Evolutionary conservation across 2,329 filamentous ascomycete genomes (phyloP), one percentile per base, ranked within the genome.

Genomic region (Massarina eburnea): DNA sequence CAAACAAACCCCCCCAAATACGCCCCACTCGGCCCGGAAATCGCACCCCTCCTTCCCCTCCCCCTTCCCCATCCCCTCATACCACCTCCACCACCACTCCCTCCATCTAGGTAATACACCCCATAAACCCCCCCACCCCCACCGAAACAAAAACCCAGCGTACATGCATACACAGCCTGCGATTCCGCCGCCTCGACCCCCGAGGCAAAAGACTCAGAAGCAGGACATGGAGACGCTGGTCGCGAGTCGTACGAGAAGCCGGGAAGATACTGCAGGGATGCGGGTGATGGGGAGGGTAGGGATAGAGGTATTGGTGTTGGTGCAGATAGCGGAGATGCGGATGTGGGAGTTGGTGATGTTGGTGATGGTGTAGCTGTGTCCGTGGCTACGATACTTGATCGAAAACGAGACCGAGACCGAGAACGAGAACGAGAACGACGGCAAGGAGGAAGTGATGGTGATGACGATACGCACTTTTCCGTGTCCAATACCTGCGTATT

Each of bases 11-110:
- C 42, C 29, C 38, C 41, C 8, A 29, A n/a, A 32, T 43, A 49
- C 5, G 17, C 39, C 15, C 35, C 21, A 29, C 52, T 55, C 27
- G 52, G 48, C 17, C 43, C 48, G 8, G 49, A 52, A 34, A 55
- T 47, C 10, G 41, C 52, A 15, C 46, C 46, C 15, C 52, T 45
- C 26, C 52, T 37, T 20, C 34, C 27, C 15, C 27, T 9, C 3
- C 27, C 27, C 27, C 3, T 30, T n/a, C n/a, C n/a, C n/a, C n/a
- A n/a, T n/a, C n/a, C n/a, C n/a, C n/a, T n/a, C n/a, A n/a, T n/a
- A n/a, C n/a, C n/a, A n/a, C n/a, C n/a, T n/a, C n/a, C n/a, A 30
- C 15, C 15, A 30, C 8, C 27, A 4, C 12, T 30, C 14, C 48
- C 49, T 7, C 36, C 15, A 2, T 30, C 43, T 6, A 46, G 34